Evolutionary conservation across 73 alveolate genomes (phyloP).

Genomic region (Durusdinium trenchii): DNA sequence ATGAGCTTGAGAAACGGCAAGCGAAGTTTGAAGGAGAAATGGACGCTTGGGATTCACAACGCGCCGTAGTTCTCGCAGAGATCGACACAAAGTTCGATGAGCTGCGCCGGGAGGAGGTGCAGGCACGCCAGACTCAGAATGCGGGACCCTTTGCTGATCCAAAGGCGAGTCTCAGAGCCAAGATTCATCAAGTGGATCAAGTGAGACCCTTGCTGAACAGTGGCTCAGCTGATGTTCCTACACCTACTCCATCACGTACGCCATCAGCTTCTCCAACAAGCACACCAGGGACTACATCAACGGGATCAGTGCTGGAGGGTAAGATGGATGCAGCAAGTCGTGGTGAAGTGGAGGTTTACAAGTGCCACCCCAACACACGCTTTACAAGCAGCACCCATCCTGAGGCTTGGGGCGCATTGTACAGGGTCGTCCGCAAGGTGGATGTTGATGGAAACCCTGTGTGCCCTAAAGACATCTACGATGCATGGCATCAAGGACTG

Average conservation of each 20-base stretch:
- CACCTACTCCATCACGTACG: background rate
- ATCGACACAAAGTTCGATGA: too few species aligned
- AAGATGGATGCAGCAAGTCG: background rate
- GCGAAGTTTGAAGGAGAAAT: background rate
- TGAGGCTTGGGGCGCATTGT: background rate
- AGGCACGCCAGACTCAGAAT: background rate
- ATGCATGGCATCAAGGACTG: slow-evolving; percentile 40
- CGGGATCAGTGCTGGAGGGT: too few species aligned
- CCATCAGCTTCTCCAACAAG: background rate
- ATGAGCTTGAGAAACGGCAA: too few species aligned
- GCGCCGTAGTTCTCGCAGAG: background rate
- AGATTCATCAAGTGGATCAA: too few species aligned
- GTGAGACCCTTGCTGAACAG: too few species aligned
- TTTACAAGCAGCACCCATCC: slow-evolving; percentile 55
- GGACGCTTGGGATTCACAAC: background rate
- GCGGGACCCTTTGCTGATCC: too few species aligned
- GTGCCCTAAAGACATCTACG: background rate
- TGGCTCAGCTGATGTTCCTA: background rate
- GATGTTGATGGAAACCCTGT: too few species aligned
- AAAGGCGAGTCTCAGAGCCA: too few species aligned
- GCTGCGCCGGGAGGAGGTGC: background rate
- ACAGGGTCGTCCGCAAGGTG: background rate
- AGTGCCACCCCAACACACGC: background rate
- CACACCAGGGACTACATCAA: too few species aligned
- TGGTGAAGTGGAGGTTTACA: background rate